Evolutionary conservation across 2,329 filamentous ascomycete genomes (phyloP).

Genomic region (Xylaria sp.): DNA sequence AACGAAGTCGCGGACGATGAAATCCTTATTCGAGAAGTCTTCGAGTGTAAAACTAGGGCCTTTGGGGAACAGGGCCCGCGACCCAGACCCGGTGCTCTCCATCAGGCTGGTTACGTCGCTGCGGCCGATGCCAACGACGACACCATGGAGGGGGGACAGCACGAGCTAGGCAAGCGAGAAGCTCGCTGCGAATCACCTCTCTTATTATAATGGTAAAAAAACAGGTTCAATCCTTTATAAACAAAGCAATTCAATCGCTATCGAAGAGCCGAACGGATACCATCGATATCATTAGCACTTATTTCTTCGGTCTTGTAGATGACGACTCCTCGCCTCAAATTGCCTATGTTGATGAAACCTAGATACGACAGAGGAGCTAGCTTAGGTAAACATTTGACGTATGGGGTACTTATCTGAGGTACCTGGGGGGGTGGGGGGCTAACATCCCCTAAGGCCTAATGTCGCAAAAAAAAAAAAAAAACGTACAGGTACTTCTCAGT

Average conservation of each 20-base stretch:
- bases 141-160: constrained; percentile 41
- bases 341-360: too few species aligned
- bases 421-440: too few species aligned
- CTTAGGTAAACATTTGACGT: too few species aligned
- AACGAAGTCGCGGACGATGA: constrained; percentile 98
- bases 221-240: background rate
- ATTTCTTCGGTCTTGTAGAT: background rate
- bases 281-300: constrained; percentile 12
- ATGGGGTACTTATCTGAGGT: too few species aligned
- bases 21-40: constrained; percentile 89
- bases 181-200: background rate
- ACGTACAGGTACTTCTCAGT: too few species aligned
- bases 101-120: constrained; percentile 48
- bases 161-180: background rate
- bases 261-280: background rate
- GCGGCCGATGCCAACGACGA: constrained; percentile 33
- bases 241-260: constrained; percentile 4
- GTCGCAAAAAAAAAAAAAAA: too few species aligned
- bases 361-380: too few species aligned
- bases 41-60: constrained; percentile 88
- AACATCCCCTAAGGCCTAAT: too few species aligned
- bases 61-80: constrained; percentile 77
- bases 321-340: too few species aligned
- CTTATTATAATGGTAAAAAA: constrained; percentile 3
- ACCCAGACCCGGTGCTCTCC: constrained; percentile 59